Base-by-base conservation (phyloP, 306 rosid species). In the Canavalia gladiata region DNA sequence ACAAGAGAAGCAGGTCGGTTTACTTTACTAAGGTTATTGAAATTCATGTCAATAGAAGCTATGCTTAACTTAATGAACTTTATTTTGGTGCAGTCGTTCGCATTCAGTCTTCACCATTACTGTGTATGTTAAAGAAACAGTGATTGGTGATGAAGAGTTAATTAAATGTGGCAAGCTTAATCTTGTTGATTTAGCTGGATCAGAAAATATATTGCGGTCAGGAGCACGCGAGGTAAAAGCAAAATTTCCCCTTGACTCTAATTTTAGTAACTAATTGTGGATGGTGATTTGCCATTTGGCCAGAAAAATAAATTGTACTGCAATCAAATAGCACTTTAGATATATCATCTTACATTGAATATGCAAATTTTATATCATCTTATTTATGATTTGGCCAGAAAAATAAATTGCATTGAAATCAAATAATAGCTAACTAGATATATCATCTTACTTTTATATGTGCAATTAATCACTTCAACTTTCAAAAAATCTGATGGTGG, bases 151-250 rank as follows among this genome's bases (percentile, higher is more conserved):
- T 67, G 97, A 93, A 87, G 99, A 95, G 81, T 79, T 95, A 76
- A 93, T 95, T 34, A 95, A 95, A 77, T 95, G 99, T 83, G 99
- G 99, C 76, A 95, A 95, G 84, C 97, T 95, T 76, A 95, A 95
- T 87, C 99, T 95, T 63, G 99, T 95, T 80, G 99, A 95, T 79
- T 87, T 95, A 68, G 99, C 99, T 4, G 99, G 99, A 63, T 95
- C 99, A 45, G 99, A 95, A 86, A 95, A 95, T 84, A 91, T 95
- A 84, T 81, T 93, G 78, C 97, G 99, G 25, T 93, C 99, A 33
- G 99, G 99, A 72, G 98, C 98, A 79, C 91, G 99, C 18, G 99
- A 95, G 98, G 99, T 95, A 87, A 56, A 42, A 45, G 71, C 29
- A 60, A 59, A 50, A 42, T 37, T 70, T 56, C 68, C 55, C 35